phyloP scores from a whole-genome alignment of 176 grass and related monocot species.

The barley (Hordeum vulgare) region DNA sequence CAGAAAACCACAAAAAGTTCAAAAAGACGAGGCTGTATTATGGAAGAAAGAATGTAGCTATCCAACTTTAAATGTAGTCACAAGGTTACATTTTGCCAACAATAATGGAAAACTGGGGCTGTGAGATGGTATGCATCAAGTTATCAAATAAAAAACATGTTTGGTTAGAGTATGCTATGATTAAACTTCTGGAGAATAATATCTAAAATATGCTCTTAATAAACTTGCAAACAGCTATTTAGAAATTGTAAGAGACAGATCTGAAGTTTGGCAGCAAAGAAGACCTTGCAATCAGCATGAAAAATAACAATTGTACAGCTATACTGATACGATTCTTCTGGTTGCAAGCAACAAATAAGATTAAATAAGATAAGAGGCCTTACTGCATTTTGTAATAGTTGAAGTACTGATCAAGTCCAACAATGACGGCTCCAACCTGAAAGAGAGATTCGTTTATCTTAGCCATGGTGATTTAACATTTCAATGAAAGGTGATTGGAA shows the following conservation, averaged over 20 bases:
- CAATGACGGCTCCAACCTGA: slow-evolving; percentile 88
- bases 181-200: neutral
- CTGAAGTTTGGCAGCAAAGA: neutral
- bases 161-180: neutral
- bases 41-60: neutral
- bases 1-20: neutral
- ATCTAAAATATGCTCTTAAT: neutral
- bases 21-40: neutral
- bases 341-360: slow-evolving; percentile 12
- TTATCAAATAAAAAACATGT: slow-evolving; percentile 14
- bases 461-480: neutral
- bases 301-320: neutral
- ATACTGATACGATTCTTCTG: slow-evolving; percentile 16
- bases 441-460: slow-evolving; percentile 27
- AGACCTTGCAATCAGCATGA: neutral
- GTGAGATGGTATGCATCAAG: neutral
- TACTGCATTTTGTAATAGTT: slow-evolving; percentile 97
- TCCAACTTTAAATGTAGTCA: neutral
- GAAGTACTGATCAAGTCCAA: slow-evolving; percentile 95
- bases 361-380: slow-evolving; percentile 26
- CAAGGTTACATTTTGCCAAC: neutral
- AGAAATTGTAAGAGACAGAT: neutral
- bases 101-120: neutral
- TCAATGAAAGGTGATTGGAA: neutral
- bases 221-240: neutral